phyloP scores from a whole-genome alignment of 2,329 filamentous ascomycete species.

The Knufia fluminis region DNA sequence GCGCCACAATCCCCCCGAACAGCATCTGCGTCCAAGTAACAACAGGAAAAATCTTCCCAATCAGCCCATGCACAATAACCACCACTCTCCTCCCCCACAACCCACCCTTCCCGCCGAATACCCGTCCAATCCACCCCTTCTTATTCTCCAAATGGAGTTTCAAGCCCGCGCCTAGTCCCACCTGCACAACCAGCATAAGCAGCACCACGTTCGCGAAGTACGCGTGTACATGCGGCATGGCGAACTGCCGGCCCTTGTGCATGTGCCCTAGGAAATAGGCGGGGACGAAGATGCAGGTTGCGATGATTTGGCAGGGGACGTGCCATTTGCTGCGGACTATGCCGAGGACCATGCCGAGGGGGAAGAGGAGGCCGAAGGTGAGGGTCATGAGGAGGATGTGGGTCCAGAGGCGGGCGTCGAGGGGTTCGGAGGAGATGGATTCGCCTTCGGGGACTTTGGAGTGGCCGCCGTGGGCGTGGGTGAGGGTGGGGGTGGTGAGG shows the following conservation, averaged over 20 bases:
- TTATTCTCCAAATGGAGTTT: constrained; percentile 73
- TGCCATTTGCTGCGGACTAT: constrained; percentile 89
- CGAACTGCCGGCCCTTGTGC: constrained; percentile 82
- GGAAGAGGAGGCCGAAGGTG: constrained; percentile 86
- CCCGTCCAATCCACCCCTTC: constrained; percentile 63
- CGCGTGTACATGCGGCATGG: constrained; percentile 63
- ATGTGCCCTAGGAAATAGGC: constrained; percentile 88
- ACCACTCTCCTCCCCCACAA: constrained; percentile 49
- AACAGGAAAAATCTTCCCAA: constrained; percentile 81
- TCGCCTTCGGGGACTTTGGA: constrained; percentile 59
- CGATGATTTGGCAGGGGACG: constrained; percentile 73
- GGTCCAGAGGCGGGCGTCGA: constrained; percentile 81
- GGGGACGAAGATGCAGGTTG: constrained; percentile 64
- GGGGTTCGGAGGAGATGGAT: constrained; percentile 60
- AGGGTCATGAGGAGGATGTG: constrained; percentile 85
- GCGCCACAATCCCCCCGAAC: constrained; percentile 83
- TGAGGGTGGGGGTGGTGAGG: constrained; percentile 25
- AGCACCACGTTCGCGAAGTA: constrained; percentile 73
- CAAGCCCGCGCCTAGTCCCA: constrained; percentile 74
- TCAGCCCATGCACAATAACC: constrained; percentile 64
- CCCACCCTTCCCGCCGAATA: constrained; percentile 33
- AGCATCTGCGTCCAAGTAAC: constrained; percentile 89
- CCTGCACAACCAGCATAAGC: constrained; percentile 66
- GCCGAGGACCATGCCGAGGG: constrained; percentile 88
- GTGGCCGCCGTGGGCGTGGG: constrained; percentile 45